Percentiles rank a stretch among this genome's conserved stretches.
These are phyloP conservation scores for Termitomyces sp. DNA, from an alignment of 768 basidiomycete species.

Conservation along the genomic window DNA sequence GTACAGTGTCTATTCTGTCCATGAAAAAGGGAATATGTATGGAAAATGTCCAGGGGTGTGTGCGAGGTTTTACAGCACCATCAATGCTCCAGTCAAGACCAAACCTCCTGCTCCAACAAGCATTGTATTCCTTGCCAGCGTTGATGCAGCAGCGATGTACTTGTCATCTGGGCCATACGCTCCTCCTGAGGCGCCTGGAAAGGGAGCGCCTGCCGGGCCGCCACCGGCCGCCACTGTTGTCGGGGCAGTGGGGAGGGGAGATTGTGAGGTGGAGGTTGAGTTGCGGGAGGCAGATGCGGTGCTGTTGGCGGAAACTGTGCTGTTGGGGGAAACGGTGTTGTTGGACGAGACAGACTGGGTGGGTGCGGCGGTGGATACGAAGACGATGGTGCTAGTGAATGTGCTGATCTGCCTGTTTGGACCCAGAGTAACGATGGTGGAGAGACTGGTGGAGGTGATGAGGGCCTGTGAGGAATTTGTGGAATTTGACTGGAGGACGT, in stretches of 20 bases:
- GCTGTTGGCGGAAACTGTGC: conserved; percentile 21
- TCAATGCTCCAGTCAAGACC: conserved; percentile 45
- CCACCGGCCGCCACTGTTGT: conserved; percentile 53
- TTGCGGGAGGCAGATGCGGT: conserved; percentile 22
- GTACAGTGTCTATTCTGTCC: conserved; percentile 13
- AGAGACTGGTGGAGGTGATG: conserved; percentile 36
- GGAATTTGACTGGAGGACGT: conserved; percentile 4
- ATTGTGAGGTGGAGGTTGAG: conserved; percentile 30
- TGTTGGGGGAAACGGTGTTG: conserved; percentile 15
- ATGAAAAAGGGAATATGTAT: conserved; percentile 4
- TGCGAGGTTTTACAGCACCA: conserved; percentile 32
- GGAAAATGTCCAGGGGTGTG: neutral
- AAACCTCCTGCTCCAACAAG: conserved; percentile 41
- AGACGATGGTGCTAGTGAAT: conserved; percentile 34
- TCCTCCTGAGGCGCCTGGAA: conserved; percentile 53
- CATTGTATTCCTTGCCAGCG: conserved; percentile 41
- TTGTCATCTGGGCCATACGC: conserved; percentile 65
- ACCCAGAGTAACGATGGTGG: conserved; percentile 32
- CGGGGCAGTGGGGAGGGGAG: conserved; percentile 58
- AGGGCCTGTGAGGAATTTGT: conserved; percentile 24
- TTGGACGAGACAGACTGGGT: conserved; percentile 13
- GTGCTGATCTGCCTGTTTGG: conserved; percentile 39
- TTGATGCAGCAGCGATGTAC: conserved; percentile 56
- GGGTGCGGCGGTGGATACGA: conserved; percentile 38
- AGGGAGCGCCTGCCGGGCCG: conserved; percentile 50